Conservation (phyloP, 208 protist genomes). For the Trypanosomatidae sp. region DNA sequence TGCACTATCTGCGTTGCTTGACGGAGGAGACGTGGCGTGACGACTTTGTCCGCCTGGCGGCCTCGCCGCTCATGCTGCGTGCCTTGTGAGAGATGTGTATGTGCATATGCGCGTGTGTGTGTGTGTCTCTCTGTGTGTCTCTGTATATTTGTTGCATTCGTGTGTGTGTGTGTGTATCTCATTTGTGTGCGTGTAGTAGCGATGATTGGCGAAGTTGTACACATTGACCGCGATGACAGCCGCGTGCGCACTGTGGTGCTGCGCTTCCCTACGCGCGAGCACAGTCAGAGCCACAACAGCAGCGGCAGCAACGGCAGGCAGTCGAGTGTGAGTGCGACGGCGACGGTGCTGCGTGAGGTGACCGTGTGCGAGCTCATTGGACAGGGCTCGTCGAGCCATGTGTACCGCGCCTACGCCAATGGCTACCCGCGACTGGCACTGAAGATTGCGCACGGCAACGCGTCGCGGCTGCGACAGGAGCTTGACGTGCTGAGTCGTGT, state of each 20-base stretch:
- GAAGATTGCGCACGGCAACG: slow-evolving; percentile 78
- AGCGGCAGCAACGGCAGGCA: neutral
- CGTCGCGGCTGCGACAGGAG: slow-evolving; percentile 59
- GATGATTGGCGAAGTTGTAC: slow-evolving; percentile 72
- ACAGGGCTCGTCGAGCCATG: slow-evolving; percentile 79
- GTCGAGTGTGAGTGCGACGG: neutral
- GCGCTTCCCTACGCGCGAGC: slow-evolving; percentile 39
- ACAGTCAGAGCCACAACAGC: slow-evolving; percentile 2
- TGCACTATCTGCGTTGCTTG: slow-evolving; percentile 66
- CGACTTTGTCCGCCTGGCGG: slow-evolving; percentile 46
- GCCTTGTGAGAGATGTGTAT: neutral
- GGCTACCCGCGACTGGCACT: slow-evolving; percentile 61
- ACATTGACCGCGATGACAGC: slow-evolving; percentile 64
- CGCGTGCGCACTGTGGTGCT: slow-evolving; percentile 51
- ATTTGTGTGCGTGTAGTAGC: neutral
- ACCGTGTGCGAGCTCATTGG: slow-evolving; percentile 65
- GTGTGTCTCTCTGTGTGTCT: slow-evolving; percentile 2
- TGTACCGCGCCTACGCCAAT: slow-evolving; percentile 64
- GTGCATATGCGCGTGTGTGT: slow-evolving; percentile 8
- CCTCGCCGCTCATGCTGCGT: slow-evolving; percentile 6
- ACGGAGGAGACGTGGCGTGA: slow-evolving; percentile 24
- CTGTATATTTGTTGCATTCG: slow-evolving; percentile 1
- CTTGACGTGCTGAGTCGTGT: slow-evolving; percentile 68
- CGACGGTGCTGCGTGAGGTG: slow-evolving; percentile 26
- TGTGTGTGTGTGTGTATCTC: neutral